Base-by-base conservation (phyloP, 1,284 basidiomycete species). In the Apiotrichum brassicae region DNA sequence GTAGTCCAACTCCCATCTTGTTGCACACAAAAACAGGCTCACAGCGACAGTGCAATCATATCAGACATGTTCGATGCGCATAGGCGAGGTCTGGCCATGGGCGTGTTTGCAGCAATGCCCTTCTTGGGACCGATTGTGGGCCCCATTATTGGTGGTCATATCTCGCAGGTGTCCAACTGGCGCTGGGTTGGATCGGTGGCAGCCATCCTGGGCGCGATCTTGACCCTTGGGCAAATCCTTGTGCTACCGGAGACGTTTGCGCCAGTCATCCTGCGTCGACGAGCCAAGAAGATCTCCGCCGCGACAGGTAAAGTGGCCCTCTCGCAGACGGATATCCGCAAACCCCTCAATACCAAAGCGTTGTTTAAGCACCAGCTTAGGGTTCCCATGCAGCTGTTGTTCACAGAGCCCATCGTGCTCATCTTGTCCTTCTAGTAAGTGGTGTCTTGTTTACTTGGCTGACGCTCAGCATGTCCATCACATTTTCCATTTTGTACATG, bases 331-430 rank as follows among this genome's bases (percentile, higher is more conserved):
- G 66, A 73, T 20, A 58, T 62, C n/a, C 64, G 68, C 6, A 55
- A 59, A 44, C 61, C 70, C 14, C 40, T 70, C 23, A 56, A 61
- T 12, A 28, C 68, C 14, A 39, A 50, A 11, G 46, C 56, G 9
- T 54, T 65, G 33, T 64, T 68, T 43, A 62, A 64, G 55, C 38
- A 36, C 62, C 43, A 57, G 56, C 58, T 76, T 48, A 60, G 66
- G 19, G 57, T 70, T 7, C 76, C 75, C 0, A 73, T 72, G 59
- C 49, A 80, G 79, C 57, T 85, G 62, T 73, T 86, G 28, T 70
- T 78, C 54, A 81, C 77, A 5, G 84, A 86, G 65, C 80, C 82
- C 11, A 85, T 86, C 56, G 82, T 85, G 3, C 67, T 82, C 11
- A 72, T 81, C 18, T 74, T 84, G 20, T 78, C 83, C 0, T 62